Conservation (phyloP, 129 eudicot species). For the Saussurea involucrata region DNA sequence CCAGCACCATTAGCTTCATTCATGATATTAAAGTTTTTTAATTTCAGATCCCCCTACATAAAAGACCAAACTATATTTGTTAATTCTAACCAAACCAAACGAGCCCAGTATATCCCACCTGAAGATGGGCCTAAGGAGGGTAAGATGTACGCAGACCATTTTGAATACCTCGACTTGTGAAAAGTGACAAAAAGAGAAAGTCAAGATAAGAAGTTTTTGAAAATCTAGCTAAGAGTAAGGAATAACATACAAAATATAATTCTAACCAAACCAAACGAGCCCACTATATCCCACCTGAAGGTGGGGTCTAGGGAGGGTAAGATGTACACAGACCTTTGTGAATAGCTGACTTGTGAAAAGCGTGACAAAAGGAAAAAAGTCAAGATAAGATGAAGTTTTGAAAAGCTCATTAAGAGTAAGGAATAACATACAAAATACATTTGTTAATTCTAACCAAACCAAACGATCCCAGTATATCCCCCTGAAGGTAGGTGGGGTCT, state of each 20-base stretch:
- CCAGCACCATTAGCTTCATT: constrained; percentile 64
- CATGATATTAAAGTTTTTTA: constrained; percentile 62
- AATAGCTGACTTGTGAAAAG: too few relatives aligned
- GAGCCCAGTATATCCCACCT: not conserved
- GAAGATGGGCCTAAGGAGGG: not conserved
- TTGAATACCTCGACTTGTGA: not conserved
- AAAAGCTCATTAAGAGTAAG: too few relatives aligned
- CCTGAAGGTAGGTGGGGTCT: not conserved
- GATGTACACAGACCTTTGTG: too few relatives aligned
- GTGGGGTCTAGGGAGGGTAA: too few relatives aligned
- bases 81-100: not conserved
- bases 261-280: too few relatives aligned
- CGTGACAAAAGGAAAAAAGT: too few relatives aligned
- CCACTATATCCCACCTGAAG: too few relatives aligned
- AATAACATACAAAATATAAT: not conserved
- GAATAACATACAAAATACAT: constrained; percentile 10
- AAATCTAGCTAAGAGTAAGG: not conserved
- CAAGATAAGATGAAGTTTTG: too few relatives aligned
- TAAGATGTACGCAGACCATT: not conserved
- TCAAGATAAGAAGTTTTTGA: not conserved
- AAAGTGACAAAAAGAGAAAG: not conserved
- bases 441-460: not conserved
- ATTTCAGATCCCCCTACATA: constrained; percentile 51
- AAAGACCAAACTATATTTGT: constrained; percentile 10
- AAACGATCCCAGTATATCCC: not conserved